These are phyloP conservation scores for Wickerhamiella kurtzmanii DNA, from an alignment of 805 yeast species.

Conservation along the genomic window DNA sequence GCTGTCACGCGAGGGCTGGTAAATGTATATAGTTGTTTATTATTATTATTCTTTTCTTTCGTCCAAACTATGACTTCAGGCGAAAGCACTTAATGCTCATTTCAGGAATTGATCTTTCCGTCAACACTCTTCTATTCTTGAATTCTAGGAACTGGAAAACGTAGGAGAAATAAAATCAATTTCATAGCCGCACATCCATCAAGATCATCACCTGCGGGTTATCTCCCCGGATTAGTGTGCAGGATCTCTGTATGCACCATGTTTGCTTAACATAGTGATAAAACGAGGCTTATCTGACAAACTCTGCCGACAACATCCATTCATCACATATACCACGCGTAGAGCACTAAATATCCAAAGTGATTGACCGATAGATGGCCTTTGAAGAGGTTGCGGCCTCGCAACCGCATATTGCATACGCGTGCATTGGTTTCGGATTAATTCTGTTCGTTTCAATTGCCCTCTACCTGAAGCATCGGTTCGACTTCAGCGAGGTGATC, in stretches of 20 bases:
- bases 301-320: not conserved
- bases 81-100: no score
- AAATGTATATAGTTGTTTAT: slow-evolving; percentile 1
- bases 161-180: no score
- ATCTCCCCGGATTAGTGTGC: no score
- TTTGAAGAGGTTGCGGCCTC: not conserved
- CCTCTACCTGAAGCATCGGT: slow-evolving; percentile 63
- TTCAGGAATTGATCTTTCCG: no score
- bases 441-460: slow-evolving; percentile 73
- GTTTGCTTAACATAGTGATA: not conserved
- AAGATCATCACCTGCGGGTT: no score
- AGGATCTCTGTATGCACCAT: not conserved
- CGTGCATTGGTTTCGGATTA: slow-evolving; percentile 71
- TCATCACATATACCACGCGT: no score
- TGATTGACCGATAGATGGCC: not conserved
- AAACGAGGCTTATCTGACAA: not conserved
- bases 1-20: slow-evolving; percentile 20
- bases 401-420: slow-evolving; percentile 73
- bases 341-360: not conserved
- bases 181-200: no score
- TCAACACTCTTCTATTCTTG: no score
- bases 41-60: not conserved
- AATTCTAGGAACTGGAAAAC: no score
- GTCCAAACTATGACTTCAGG: no score
- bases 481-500: slow-evolving; percentile 84